A percentile compares a stretch with the other conserved stretches of the same genome.
phyloP scores from a whole-genome alignment of 805 yeast species.

The Starmerella davenportii region DNA sequence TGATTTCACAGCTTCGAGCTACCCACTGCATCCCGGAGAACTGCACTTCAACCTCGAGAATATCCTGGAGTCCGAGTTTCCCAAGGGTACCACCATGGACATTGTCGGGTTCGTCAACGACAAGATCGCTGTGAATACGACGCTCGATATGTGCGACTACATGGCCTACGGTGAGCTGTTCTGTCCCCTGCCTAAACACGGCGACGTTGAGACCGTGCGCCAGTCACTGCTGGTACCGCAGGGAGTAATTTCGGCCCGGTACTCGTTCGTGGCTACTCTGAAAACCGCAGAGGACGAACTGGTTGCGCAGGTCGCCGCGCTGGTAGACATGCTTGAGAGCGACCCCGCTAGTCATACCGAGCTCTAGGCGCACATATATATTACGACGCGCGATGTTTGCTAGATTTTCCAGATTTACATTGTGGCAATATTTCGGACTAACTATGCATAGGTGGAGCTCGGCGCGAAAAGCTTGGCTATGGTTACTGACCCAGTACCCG shows the following conservation, averaged over 20 bases:
- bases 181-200: slow-evolving; percentile 18
- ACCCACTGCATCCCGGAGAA: slow-evolving; percentile 20
- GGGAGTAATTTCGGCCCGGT: slow-evolving; percentile 17
- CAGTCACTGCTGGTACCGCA: slow-evolving; percentile 19
- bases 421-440: too few relatives aligned
- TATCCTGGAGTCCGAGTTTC: slow-evolving; percentile 14
- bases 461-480: too few relatives aligned
- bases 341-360: background rate
- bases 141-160: slow-evolving; percentile 18
- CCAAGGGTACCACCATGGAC: slow-evolving; percentile 14
- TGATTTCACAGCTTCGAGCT: slow-evolving; percentile 15
- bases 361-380: too few relatives aligned
- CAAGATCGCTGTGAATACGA: slow-evolving; percentile 11
- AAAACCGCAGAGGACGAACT: slow-evolving; percentile 13
- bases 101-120: slow-evolving; percentile 13
- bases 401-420: too few relatives aligned
- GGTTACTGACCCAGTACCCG: too few relatives aligned
- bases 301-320: slow-evolving; percentile 16
- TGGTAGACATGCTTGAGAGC: slow-evolving; percentile 10
- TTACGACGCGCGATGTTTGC: too few relatives aligned
- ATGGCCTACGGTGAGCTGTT: slow-evolving; percentile 15
- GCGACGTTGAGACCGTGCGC: slow-evolving; percentile 5
- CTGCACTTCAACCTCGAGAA: slow-evolving; percentile 15
- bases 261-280: slow-evolving; percentile 19
- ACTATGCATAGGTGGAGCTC: too few relatives aligned